phyloP scores from a whole-genome alignment of 805 yeast species.

The Candida maltosa region DNA sequence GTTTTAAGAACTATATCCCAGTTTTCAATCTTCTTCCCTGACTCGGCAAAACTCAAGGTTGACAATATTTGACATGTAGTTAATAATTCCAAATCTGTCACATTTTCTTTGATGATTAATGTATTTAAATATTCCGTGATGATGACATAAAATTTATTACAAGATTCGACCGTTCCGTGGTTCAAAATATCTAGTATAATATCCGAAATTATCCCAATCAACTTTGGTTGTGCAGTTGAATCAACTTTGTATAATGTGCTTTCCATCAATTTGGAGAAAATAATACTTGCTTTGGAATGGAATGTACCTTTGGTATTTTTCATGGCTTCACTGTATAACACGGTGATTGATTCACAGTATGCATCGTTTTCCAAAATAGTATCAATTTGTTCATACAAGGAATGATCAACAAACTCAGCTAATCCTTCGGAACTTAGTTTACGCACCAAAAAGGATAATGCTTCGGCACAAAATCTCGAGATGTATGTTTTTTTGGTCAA shows the following conservation, averaged over 20 bases:
- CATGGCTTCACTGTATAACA: conserved; percentile 69
- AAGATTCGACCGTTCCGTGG: conserved; percentile 50
- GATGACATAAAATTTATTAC: conserved; percentile 41
- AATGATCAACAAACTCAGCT: conserved; percentile 39
- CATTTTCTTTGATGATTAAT: conserved; percentile 9
- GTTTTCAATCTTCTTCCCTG: conserved; percentile 58
- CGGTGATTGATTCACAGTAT: conserved; percentile 56
- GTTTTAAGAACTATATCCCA: conserved; percentile 41
- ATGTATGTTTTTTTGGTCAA: conserved; percentile 58
- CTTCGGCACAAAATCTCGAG: conserved; percentile 84
- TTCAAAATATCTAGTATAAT: conserved; percentile 50
- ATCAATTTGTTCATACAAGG: conserved; percentile 32
- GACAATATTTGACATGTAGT: conserved; percentile 8
- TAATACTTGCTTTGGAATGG: conserved; percentile 64
- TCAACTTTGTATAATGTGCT: conserved; percentile 19
- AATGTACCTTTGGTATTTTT: conserved; percentile 67
- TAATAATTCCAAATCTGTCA: conserved; percentile 1
- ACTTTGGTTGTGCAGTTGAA: conserved; percentile 13
- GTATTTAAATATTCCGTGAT: conserved; percentile 18
- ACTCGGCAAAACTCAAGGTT: conserved; percentile 56
- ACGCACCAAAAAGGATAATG: conserved; percentile 77
- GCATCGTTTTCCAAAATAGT: conserved; percentile 36
- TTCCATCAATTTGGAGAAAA: conserved; percentile 45
- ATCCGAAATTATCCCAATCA: conserved; percentile 53
- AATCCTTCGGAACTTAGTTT: conserved; percentile 55